Base-by-base conservation (phyloP, 345 rosid genomes). In the Firmiana major region DNA sequence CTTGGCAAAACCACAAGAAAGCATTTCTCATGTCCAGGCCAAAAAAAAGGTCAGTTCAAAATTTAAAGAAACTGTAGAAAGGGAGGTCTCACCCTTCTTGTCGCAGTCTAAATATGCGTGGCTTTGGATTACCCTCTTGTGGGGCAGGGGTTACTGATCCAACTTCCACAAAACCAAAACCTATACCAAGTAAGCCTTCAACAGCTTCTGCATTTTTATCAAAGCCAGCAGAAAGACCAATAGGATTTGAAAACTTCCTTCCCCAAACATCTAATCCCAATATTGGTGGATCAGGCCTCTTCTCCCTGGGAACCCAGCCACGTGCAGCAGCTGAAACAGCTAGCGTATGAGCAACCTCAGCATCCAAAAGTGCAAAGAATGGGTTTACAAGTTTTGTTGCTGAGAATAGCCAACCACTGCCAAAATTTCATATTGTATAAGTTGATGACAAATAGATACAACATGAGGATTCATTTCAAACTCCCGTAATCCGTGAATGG, bases 151-250 rank as follows among this genome's bases (percentile, higher is more conserved):
- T 93, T 43, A 93, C 99, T 4, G 99, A 96, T 54, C 99, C 99
- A 69, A 96, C 97, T 84, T 96, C 99, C 19, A 96, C 98, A 83
- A 90, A 93, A 34, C 99, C 99, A 83, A 96, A 93, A 70, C 99
- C 98, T 81, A 93, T 36, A 40, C 92, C 98, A 65, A 96, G 89
- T 63, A 93, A 82, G 60, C 99, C 97, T 17, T 96, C 99, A 49
- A 94, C 87, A 72, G 99, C 98, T 79, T 91, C 97, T 80, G 98
- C 98, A 85, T 93, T 96, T 89, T 96, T 96, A 82, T 96, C 99
- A 60, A 96, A 96, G 10, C 99, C 99, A 83, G 99, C 99, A 85
- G 99, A 93, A 72, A 93, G 98, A 24, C 99, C 99, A 69, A 96
- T 62, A 15, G 99, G 98, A 75, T 96, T 96, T 38, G 98, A 93